These are phyloP conservation scores for Psophocarpus tetragonolobus DNA, from an alignment of 306 rosid species.

Conservation along the genomic window DNA sequence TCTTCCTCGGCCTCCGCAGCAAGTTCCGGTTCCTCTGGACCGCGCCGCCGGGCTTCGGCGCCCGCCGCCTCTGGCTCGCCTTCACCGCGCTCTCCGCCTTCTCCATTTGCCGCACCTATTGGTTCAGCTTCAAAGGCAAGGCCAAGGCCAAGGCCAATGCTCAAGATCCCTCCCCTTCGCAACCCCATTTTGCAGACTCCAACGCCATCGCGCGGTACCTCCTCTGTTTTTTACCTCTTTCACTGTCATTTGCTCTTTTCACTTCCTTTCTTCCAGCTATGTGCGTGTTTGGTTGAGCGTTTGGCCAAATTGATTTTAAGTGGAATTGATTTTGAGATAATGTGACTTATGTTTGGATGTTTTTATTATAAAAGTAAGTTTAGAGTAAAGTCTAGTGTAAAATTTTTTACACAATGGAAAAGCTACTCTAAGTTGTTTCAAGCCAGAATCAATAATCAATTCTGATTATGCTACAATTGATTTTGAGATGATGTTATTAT, in stretches of 20 bases:
- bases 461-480: no score
- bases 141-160: slow-evolving; percentile 38
- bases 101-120: slow-evolving; percentile 75
- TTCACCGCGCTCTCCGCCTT: slow-evolving; percentile 92
- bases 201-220: slow-evolving; percentile 29
- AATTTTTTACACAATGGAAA: no score
- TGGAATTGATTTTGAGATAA: no score
- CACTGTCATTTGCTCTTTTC: neutral
- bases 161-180: slow-evolving; percentile 32
- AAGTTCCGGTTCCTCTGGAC: slow-evolving; percentile 87
- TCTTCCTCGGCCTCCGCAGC: slow-evolving; percentile 90
- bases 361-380: no score
- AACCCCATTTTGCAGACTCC: slow-evolving; percentile 7
- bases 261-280: no score
- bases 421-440: no score
- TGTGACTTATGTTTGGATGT: no score
- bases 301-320: no score
- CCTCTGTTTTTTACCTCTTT: neutral
- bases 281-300: no score
- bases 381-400: no score
- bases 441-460: no score
- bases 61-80: slow-evolving; percentile 91
- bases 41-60: slow-evolving; percentile 96
- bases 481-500: no score
- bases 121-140: slow-evolving; percentile 64